Percentiles rank a stretch among this genome's conserved stretches.
phyloP scores from a whole-genome alignment of 306 rosid species.

The Cucurbita argyrosperma region DNA sequence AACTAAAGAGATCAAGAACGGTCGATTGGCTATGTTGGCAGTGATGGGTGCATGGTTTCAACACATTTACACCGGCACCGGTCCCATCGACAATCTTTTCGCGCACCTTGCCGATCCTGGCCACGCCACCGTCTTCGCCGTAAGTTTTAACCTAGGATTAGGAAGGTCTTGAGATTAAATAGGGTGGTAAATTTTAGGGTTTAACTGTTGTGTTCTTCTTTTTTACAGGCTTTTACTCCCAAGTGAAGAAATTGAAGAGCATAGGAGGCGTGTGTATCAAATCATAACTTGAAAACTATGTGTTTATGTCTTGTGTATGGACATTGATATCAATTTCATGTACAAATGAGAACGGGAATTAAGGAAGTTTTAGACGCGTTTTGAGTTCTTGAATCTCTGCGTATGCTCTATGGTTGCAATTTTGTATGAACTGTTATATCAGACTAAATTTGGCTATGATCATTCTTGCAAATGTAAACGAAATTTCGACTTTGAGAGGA shows the following conservation, averaged over 20 bases:
- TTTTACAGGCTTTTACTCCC: conserved; percentile 51
- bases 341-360: conserved; percentile 1
- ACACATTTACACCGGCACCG: conserved; percentile 60
- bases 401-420: no score
- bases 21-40: conserved; percentile 66
- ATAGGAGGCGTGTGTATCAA: not conserved
- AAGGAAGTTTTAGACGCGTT: not conserved
- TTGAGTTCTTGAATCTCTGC: not conserved
- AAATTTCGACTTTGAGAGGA: no score
- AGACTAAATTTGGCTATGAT: no score
- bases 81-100: conserved; percentile 71
- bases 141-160: conserved; percentile 8
- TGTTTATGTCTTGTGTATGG: not conserved
- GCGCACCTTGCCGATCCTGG: conserved; percentile 78
- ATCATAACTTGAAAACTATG: not conserved
- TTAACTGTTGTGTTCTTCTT: conserved; percentile 1
- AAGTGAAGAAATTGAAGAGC: conserved; percentile 22
- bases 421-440: no score
- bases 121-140: conserved; percentile 57
- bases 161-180: not conserved
- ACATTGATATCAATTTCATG: not conserved
- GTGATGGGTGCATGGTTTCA: conserved; percentile 78
- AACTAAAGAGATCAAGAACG: conserved; percentile 68
- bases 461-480: no score
- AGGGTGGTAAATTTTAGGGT: not conserved